Base-by-base conservation (phyloP, 176 grass and related monocot species). In the Oryza glumipatula region DNA sequence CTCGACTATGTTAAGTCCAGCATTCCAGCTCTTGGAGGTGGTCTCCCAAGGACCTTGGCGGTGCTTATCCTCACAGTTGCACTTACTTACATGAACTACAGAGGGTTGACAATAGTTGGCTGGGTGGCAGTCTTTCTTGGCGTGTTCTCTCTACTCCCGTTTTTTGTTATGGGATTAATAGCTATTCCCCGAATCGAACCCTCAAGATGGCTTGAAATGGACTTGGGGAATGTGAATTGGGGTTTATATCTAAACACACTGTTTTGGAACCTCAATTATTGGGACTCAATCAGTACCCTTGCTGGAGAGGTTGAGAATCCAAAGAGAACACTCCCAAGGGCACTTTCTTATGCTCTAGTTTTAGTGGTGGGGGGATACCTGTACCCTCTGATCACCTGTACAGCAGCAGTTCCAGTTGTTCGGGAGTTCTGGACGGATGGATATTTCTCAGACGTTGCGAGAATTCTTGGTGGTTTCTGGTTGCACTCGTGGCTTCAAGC, bases 191-290 rank as follows among this genome's bases (percentile, higher is more conserved):
- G 81, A 35, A 90, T 95, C 51, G 85, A 88, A 63, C 93, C 95
- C 13, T 78, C 86, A 7, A 88, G 91, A 43, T 96, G 94, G 94
- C 19, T 91, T 21, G 46, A 75, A 33, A 85, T 95, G 38, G 90
- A 95, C 21, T 45, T 92, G 36, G 82, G 74, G 11, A 88, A 13
- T 76, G 91, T 98, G n/a, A 90, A 92, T 32, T 98, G 95, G 95
- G 89, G 87, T 26, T 78, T 95, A 35, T 98, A 95, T 88, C 84
- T 98, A 60, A 98, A 98, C 22, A 98, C 93, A 11, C 67, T 98
- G 35, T 95, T 98, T 49, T 98, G 95, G 93, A 98, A 95, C 84
- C 93, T 98, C 26, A 98, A 98, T 84, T 95, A 93, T 5, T 98
- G 95, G 95, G 95, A 98, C 91, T 98, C 95, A 36, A 90, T 98